phyloP scores from a whole-genome alignment of 2,329 filamentous ascomycete genomes.

The Epichloe sp. region DNA sequence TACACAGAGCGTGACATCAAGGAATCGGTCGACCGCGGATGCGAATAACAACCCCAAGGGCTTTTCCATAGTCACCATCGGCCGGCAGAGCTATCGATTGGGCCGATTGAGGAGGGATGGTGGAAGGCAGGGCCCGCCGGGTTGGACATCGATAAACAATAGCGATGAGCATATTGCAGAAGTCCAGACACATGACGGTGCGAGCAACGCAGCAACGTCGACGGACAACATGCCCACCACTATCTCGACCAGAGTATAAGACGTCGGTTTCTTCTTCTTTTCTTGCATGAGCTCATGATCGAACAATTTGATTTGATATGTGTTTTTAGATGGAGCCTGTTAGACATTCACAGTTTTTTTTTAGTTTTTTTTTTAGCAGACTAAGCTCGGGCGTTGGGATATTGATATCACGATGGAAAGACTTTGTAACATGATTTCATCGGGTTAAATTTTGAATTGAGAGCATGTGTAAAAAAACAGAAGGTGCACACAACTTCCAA shows the following conservation, averaged over 20 bases:
- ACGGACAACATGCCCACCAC: neutral
- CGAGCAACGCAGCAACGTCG: neutral
- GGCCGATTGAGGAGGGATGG: slow-evolving; percentile 9
- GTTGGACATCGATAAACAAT: slow-evolving; percentile 12
- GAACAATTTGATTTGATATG: neutral
- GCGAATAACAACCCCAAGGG: neutral
- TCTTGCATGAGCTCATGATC: too few relatives aligned
- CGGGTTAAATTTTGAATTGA: too few relatives aligned
- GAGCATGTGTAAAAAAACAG: too few relatives aligned
- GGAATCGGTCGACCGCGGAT: neutral
- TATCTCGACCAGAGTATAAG: neutral
- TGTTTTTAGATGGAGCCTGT: too few relatives aligned
- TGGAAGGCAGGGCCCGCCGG: slow-evolving; percentile 4
- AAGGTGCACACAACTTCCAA: too few relatives aligned
- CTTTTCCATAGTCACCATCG: slow-evolving; percentile 10
- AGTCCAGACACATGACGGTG: neutral
- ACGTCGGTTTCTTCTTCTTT: too few relatives aligned
- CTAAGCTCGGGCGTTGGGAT: too few relatives aligned
- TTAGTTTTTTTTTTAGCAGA: too few relatives aligned
- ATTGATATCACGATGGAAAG: too few relatives aligned
- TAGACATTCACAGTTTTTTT: too few relatives aligned
- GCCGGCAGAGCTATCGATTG: slow-evolving; percentile 8
- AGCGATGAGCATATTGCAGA: slow-evolving; percentile 11
- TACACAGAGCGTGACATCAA: slow-evolving; percentile 7
- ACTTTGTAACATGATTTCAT: too few relatives aligned